phyloP scores from a whole-genome alignment of 768 basidiomycete genomes.

The Russula olivacea region DNA sequence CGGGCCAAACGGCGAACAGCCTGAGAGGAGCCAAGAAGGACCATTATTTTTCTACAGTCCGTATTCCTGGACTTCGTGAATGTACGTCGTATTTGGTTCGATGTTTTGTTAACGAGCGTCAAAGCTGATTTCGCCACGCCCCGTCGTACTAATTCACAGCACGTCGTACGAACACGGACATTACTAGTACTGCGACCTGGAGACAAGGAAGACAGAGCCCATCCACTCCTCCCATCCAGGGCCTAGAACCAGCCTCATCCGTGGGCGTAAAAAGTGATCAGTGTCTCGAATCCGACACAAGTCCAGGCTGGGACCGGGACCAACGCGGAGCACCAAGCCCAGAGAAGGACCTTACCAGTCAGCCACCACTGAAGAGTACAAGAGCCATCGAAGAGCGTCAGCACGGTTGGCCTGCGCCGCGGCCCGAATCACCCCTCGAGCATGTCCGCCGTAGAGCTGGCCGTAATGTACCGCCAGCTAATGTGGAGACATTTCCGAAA shows the following conservation, averaged over 20 bases:
- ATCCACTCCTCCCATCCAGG: not conserved
- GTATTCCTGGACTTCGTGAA: not conserved
- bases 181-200: not conserved
- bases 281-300: not conserved
- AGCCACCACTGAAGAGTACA: not conserved
- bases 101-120: not conserved
- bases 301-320: not conserved
- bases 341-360: not conserved
- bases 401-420: not conserved
- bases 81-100: not conserved
- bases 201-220: too few species aligned
- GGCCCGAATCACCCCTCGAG: conserved; percentile 17
- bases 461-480: not conserved
- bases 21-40: not conserved
- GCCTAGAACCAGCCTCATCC: not conserved
- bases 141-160: not conserved
- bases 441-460: conserved; percentile 5
- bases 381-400: not conserved
- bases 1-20: not conserved
- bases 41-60: conserved; percentile 1
- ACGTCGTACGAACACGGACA: not conserved
- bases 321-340: not conserved
- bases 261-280: not conserved
- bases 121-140: not conserved
- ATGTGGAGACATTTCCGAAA: not conserved